Evolutionary conservation across 1,284 basidiomycete genomes (phyloP).

Genomic region (Austroboletus novae-zelandiae): DNA sequence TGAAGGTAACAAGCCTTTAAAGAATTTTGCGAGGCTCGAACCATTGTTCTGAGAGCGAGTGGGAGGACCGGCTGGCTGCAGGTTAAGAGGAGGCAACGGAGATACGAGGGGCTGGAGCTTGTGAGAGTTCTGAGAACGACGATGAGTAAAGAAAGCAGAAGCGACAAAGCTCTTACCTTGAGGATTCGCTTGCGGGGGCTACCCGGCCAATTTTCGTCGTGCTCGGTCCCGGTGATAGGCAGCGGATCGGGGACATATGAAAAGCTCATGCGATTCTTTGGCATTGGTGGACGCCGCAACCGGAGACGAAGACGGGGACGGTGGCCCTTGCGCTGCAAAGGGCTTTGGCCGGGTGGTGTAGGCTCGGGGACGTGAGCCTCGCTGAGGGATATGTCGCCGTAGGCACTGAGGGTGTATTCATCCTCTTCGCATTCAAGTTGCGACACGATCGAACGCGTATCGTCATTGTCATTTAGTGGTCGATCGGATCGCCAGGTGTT

Average conservation of each 20-base stretch:
- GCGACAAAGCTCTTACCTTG: constrained; percentile 8
- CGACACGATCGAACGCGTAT: neutral
- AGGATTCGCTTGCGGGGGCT: constrained; percentile 8
- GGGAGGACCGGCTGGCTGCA: neutral
- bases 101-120: constrained; percentile 13
- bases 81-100: neutral
- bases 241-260: too few relatives aligned
- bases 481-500: neutral
- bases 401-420: too few relatives aligned
- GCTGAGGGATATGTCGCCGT: too few relatives aligned
- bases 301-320: too few relatives aligned
- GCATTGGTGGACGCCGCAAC: too few relatives aligned
- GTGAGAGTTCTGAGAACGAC: constrained; percentile 2
- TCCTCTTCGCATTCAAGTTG: neutral
- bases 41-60: neutral
- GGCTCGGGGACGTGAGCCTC: too few relatives aligned
- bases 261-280: too few relatives aligned
- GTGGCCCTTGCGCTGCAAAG: too few relatives aligned
- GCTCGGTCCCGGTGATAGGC: neutral
- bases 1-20: constrained; percentile 15
- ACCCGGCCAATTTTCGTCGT: constrained; percentile 10
- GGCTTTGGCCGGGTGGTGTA: too few relatives aligned
- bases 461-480: neutral
- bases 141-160: neutral
- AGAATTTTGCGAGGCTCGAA: constrained; percentile 16